A percentile compares a stretch with the other conserved stretches of the same genome.
phyloP scores from a whole-genome alignment of 805 yeast genomes.

The Kuraishia capsulata region DNA sequence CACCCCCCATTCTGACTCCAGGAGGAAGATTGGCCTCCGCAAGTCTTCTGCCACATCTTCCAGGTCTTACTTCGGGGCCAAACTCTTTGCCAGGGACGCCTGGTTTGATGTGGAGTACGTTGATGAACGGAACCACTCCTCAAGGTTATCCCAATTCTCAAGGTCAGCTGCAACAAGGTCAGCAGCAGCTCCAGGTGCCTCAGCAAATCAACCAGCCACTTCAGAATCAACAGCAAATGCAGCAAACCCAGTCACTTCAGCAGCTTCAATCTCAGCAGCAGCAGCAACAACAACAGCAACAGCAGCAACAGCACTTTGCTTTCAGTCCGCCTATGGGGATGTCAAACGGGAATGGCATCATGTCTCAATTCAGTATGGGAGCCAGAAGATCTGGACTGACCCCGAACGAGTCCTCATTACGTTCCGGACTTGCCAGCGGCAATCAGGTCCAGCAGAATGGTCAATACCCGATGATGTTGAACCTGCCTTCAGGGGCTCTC shows the following conservation, averaged over 20 bases:
- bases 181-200: slow-evolving; percentile 4
- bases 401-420: slow-evolving; percentile 64
- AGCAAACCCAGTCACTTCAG: slow-evolving; percentile 4
- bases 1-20: slow-evolving; percentile 44
- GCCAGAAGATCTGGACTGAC: slow-evolving; percentile 57
- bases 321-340: slow-evolving; percentile 6
- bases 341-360: slow-evolving; percentile 2
- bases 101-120: slow-evolving; percentile 39
- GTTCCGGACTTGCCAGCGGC: slow-evolving; percentile 51
- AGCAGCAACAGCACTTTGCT: slow-evolving; percentile 10
- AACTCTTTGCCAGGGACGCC: slow-evolving; percentile 41
- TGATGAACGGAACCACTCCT: slow-evolving; percentile 29
- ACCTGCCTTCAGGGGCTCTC: slow-evolving; percentile 1
- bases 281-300: slow-evolving; percentile 6
- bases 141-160: slow-evolving; percentile 1
- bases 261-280: slow-evolving; percentile 4
- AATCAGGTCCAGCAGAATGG: neutral
- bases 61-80: slow-evolving; percentile 34
- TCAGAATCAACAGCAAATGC: slow-evolving; percentile 6
- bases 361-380: slow-evolving; percentile 11
- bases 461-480: slow-evolving; percentile 1
- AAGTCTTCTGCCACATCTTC: slow-evolving; percentile 36
- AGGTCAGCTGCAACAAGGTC: slow-evolving; percentile 6
- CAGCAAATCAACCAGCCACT: too few species aligned
- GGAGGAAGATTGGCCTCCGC: slow-evolving; percentile 35